Percentiles rank a stretch among this genome's conserved stretches.
phyloP scores from a whole-genome alignment of 345 rosid genomes.

The Bruguiera gymnorhiza region DNA sequence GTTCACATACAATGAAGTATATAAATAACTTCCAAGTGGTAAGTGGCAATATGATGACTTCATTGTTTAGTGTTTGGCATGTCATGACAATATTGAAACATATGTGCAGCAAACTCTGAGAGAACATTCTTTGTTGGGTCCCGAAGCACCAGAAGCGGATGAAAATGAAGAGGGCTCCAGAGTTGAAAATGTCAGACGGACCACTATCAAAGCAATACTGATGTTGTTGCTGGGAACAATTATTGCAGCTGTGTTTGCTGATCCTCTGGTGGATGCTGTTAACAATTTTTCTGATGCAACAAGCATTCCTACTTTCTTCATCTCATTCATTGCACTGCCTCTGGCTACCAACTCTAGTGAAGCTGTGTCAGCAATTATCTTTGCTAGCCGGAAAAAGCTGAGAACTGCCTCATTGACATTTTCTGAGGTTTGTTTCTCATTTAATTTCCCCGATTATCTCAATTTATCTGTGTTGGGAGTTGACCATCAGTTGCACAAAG shows the following conservation, averaged over 20 bases:
- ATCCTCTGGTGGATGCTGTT: conserved; percentile 91
- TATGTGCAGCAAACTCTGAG: conserved; percentile 60
- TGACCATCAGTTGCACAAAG: not conserved
- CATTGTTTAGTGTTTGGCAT: not conserved
- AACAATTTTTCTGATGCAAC: conserved; percentile 85
- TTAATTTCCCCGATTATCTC: not conserved
- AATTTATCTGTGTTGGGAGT: not conserved
- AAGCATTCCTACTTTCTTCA: conserved; percentile 92
- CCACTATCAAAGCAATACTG: conserved; percentile 57
- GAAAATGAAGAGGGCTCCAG: conserved; percentile 53
- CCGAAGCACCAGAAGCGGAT: conserved; percentile 25
- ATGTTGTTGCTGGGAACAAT: conserved; percentile 68
- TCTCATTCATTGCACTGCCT: conserved; percentile 87
- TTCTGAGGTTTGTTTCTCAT: conserved; percentile 63
- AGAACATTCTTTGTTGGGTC: conserved; percentile 63
- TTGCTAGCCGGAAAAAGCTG: conserved; percentile 71
- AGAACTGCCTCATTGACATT: conserved; percentile 84
- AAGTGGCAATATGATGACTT: conserved; percentile 17
- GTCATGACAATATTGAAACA: conserved; percentile 7
- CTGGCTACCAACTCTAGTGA: conserved; percentile 94
- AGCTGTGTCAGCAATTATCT: conserved; percentile 88
- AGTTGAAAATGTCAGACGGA: conserved; percentile 50
- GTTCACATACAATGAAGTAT: conserved; percentile 42
- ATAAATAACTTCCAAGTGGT: conserved; percentile 53
- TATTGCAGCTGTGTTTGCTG: conserved; percentile 91